Conservation (phyloP, 495 filamentous ascomycete genomes). For the Glonium stellatum region DNA sequence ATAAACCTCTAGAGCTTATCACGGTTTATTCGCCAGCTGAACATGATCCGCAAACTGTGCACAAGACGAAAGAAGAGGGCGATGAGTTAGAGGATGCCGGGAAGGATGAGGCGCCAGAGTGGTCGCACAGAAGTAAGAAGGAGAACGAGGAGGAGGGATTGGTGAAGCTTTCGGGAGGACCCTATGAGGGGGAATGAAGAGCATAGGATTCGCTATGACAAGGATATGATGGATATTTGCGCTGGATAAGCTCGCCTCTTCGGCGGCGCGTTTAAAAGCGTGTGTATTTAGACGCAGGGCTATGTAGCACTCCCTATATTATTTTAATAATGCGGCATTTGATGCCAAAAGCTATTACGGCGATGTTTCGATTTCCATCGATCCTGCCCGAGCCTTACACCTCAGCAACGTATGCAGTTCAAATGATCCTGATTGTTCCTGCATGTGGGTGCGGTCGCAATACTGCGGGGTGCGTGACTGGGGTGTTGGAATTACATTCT, state of each 20-base stretch:
- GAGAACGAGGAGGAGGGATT: slow-evolving; percentile 52
- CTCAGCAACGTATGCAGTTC: no score
- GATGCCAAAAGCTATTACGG: no score
- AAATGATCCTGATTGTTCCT: not conserved
- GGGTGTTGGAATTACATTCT: slow-evolving; percentile 3
- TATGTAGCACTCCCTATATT: no score
- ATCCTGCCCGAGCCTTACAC: no score
- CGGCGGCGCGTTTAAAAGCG: not conserved
- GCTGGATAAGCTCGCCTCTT: not conserved
- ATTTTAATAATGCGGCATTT: no score
- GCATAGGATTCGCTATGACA: not conserved
- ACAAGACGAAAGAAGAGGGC: slow-evolving; percentile 55
- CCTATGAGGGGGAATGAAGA: slow-evolving; percentile 16
- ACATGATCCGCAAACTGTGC: slow-evolving; percentile 50
- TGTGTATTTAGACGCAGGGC: not conserved
- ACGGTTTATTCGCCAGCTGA: slow-evolving; percentile 59
- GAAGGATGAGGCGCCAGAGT: slow-evolving; percentile 54
- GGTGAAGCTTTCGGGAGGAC: slow-evolving; percentile 40
- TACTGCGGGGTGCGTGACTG: not conserved
- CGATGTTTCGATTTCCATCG: no score
- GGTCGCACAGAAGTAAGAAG: slow-evolving; percentile 48
- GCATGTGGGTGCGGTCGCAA: not conserved
- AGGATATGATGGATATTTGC: not conserved
- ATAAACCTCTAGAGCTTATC: slow-evolving; percentile 48
- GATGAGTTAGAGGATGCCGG: slow-evolving; percentile 55